These are phyloP conservation scores for Hysterium pulicare DNA, from an alignment of 2,329 filamentous ascomycete species.

Conservation along the genomic window DNA sequence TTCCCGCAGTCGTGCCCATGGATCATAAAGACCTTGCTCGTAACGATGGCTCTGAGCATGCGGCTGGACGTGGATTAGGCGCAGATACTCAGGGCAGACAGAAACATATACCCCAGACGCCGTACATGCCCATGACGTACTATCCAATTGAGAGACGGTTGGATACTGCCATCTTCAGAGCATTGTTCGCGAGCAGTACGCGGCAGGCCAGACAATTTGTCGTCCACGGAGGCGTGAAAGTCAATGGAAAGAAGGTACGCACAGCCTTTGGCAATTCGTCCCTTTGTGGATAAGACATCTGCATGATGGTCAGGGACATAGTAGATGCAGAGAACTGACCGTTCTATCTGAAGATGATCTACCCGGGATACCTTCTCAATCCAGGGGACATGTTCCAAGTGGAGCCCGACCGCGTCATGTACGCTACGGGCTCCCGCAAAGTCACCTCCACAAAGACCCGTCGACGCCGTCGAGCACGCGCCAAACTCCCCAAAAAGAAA, in stretches of 20 bases:
- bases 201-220: constrained; percentile 93
- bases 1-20: constrained; percentile 83
- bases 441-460: constrained; percentile 34
- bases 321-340: neutral
- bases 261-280: constrained; percentile 7
- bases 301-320: neutral
- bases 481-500: constrained; percentile 19
- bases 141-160: constrained; percentile 85
- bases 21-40: constrained; percentile 73
- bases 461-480: constrained; percentile 18
- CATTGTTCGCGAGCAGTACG: constrained; percentile 89
- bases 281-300: neutral
- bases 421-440: constrained; percentile 76
- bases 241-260: constrained; percentile 89
- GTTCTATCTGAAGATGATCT: constrained; percentile 66
- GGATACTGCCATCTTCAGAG: constrained; percentile 91
- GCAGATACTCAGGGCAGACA: constrained; percentile 19
- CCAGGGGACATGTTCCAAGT: constrained; percentile 99
- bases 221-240: constrained; percentile 86
- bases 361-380: constrained; percentile 90
- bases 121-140: constrained; percentile 96
- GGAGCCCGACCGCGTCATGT: constrained; percentile 82
- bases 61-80: constrained; percentile 79
- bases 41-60: constrained; percentile 78
- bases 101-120: constrained; percentile 54